Percentiles rank a stretch among this genome's conserved stretches.
Conservation (phyloP, 305 asterid species). For the Fraxinus platypoda region DNA sequence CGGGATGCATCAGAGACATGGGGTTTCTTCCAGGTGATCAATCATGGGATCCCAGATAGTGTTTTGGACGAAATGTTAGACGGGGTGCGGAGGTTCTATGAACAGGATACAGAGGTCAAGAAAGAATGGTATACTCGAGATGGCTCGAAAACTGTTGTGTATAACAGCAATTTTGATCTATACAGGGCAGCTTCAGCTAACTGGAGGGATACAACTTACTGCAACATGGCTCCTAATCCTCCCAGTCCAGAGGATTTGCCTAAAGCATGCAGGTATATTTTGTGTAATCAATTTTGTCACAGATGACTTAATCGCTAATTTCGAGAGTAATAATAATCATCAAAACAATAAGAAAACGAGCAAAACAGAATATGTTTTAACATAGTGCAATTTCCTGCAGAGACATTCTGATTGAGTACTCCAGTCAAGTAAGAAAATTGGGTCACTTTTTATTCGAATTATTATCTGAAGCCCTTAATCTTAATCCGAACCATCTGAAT, state of each 20-base stretch:
- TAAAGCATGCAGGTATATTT: constrained; percentile 36
- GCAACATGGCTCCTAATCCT: constrained; percentile 28
- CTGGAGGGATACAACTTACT: constrained; percentile 53
- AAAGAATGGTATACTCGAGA: constrained; percentile 43
- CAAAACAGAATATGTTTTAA: not conserved
- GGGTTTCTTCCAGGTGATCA: constrained; percentile 55
- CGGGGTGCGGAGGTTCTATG: constrained; percentile 34
- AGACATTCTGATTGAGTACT: constrained; percentile 27
- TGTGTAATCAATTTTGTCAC: not conserved
- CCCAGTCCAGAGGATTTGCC: constrained; percentile 43
- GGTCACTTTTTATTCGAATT: constrained; percentile 23
- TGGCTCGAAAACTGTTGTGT: constrained; percentile 18
- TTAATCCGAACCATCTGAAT: constrained; percentile 11
- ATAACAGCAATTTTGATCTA: constrained; percentile 46
- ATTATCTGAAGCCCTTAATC: constrained; percentile 26
- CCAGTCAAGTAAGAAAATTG: constrained; percentile 16
- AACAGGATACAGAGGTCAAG: constrained; percentile 33
- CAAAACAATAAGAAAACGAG: not conserved
- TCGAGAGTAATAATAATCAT: not conserved
- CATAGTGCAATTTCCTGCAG: constrained; percentile 9
- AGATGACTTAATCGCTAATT: not conserved
- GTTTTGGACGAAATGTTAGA: constrained; percentile 37
- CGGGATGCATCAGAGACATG: constrained; percentile 33
- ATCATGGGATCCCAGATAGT: constrained; percentile 40
- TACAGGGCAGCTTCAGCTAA: constrained; percentile 35